These are phyloP conservation scores for Sphaerosporella brunnea DNA, from an alignment of 495 filamentous ascomycete species.

Conservation along the genomic window DNA sequence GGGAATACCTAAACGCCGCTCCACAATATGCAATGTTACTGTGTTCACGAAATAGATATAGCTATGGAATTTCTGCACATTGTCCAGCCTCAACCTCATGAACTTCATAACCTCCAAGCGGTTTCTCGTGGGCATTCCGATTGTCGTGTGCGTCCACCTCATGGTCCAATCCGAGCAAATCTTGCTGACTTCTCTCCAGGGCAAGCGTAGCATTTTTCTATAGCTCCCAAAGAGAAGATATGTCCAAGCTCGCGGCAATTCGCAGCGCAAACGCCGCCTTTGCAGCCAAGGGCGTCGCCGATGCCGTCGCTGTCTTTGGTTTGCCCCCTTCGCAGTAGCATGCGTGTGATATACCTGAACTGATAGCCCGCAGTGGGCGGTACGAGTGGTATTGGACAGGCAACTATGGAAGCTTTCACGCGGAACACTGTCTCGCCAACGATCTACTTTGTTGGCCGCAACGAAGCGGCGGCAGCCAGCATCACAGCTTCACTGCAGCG, in stretches of 20 bases:
- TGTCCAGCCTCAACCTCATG: no score
- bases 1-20: no score
- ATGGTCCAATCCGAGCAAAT: no score
- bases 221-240: neutral
- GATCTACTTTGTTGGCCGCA: slow-evolving; percentile 33
- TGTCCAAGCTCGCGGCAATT: neutral
- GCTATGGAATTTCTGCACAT: no score
- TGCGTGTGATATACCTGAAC: neutral
- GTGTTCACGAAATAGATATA: no score
- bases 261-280: neutral
- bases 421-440: slow-evolving; percentile 32
- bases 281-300: neutral
- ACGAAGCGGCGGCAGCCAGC: slow-evolving; percentile 31
- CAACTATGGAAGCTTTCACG: slow-evolving; percentile 41
- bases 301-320: neutral
- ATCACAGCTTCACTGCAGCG: slow-evolving; percentile 31
- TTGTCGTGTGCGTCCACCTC: no score
- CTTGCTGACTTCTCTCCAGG: no score
- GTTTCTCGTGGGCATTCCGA: no score
- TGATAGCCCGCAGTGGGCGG: slow-evolving; percentile 34
- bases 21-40: no score
- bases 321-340: neutral
- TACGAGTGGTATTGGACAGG: slow-evolving; percentile 45
- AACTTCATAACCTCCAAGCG: no score
- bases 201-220: no score